Conservation (phyloP, 345 rosid species). For the Ceriops zippeliana region DNA sequence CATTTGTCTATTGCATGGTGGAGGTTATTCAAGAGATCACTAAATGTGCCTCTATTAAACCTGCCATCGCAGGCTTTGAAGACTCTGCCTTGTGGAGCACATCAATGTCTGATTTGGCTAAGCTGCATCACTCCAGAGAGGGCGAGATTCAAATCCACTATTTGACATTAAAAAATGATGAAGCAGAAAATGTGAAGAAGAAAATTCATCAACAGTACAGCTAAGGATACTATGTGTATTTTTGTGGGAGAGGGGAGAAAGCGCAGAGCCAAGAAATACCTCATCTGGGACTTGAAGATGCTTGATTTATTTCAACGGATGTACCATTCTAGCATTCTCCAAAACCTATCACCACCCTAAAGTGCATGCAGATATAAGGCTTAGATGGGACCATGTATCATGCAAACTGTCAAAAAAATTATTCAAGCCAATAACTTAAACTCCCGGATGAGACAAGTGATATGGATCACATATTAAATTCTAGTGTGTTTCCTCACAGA, state of each 20-base stretch:
- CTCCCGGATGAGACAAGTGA: too few relatives aligned
- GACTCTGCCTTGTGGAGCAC: slow-evolving; percentile 42
- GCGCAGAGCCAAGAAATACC: too few relatives aligned
- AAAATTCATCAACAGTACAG: too few relatives aligned
- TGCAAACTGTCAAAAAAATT: too few relatives aligned
- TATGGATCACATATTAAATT: too few relatives aligned
- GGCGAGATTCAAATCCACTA: background rate
- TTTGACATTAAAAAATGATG: too few relatives aligned
- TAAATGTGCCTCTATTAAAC: background rate
- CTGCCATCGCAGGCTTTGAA: slow-evolving; percentile 10
- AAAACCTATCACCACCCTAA: slow-evolving; percentile 97
- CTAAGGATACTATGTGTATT: too few relatives aligned
- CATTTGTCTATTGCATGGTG: slow-evolving; percentile 16
- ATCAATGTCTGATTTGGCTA: slow-evolving; percentile 52
- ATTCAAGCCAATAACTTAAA: too few relatives aligned
- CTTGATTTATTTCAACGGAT: slow-evolving; percentile 88
- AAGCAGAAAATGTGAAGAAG: too few relatives aligned
- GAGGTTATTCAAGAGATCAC: slow-evolving; percentile 4
- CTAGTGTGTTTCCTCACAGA: too few relatives aligned
- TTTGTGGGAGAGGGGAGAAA: too few relatives aligned
- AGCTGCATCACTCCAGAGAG: slow-evolving; percentile 44
- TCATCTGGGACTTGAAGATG: background rate
- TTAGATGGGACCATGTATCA: too few relatives aligned
- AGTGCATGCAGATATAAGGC: slow-evolving; percentile 8
- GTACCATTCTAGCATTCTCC: slow-evolving; percentile 99